These are phyloP conservation scores for Oryza meyeriana DNA, from an alignment of 176 grass and related monocot species.

Conservation along the genomic window DNA sequence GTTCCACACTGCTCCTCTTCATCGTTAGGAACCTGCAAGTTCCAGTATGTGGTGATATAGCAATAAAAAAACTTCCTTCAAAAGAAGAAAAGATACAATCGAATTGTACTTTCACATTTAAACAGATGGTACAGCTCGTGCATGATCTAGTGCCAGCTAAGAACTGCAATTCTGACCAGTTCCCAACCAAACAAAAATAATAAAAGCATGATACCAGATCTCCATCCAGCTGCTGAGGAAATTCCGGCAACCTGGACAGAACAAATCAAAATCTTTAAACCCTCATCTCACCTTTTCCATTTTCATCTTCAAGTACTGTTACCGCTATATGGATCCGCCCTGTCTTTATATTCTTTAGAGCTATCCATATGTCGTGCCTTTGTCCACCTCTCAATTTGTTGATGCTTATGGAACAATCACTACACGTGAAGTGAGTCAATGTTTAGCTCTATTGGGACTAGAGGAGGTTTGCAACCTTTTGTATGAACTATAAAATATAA, in stretches of 20 bases:
- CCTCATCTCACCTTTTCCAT: conserved; percentile 47
- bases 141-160: background rate
- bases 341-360: conserved; percentile 88
- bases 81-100: background rate
- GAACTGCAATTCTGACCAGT: background rate
- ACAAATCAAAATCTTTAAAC: background rate
- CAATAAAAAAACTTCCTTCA: background rate
- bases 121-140: background rate
- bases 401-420: conserved; percentile 74
- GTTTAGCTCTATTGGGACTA: background rate
- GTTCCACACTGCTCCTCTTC: conserved; percentile 33
- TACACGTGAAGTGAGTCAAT: conserved; percentile 17
- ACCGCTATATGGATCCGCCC: conserved; percentile 81
- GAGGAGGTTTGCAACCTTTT: background rate
- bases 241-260: background rate
- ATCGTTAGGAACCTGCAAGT: conserved; percentile 32
- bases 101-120: background rate
- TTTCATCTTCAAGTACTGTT: conserved; percentile 78
- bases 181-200: background rate
- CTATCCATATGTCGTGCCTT: conserved; percentile 86
- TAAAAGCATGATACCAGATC: background rate
- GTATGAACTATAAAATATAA: background rate
- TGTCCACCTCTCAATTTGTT: conserved; percentile 74
- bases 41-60: background rate
- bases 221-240: background rate